These are phyloP conservation scores for Populus pruinosa DNA, from an alignment of 345 rosid genomes.

Conservation along the genomic window DNA sequence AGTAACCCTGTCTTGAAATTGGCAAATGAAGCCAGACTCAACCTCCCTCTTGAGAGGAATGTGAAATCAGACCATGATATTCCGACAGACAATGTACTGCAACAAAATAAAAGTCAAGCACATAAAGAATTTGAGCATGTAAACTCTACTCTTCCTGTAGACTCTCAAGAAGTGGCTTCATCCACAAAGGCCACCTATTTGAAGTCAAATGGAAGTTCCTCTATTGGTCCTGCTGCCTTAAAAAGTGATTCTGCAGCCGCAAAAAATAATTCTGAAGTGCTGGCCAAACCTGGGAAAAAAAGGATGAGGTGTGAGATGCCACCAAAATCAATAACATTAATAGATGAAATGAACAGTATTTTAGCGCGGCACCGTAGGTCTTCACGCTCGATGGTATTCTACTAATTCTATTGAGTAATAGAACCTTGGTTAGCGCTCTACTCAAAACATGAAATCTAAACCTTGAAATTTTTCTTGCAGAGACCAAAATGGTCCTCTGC, in stretches of 20 bases:
- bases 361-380: slow-evolving; percentile 48
- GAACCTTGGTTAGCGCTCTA: slow-evolving; percentile 7
- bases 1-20: slow-evolving; percentile 31
- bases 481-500: slow-evolving; percentile 75
- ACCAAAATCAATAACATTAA: slow-evolving; percentile 64
- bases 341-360: slow-evolving; percentile 61
- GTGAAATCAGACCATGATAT: slow-evolving; percentile 18
- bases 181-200: slow-evolving; percentile 5
- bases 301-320: slow-evolving; percentile 64
- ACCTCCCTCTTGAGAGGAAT: slow-evolving; percentile 23
- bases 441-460: slow-evolving; percentile 7
- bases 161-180: slow-evolving; percentile 13
- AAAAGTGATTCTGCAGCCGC: slow-evolving; percentile 14
- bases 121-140: slow-evolving; percentile 11
- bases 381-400: slow-evolving; percentile 69
- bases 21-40: slow-evolving; percentile 16
- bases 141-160: slow-evolving; percentile 5
- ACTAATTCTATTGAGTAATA: neutral
- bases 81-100: slow-evolving; percentile 6
- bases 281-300: slow-evolving; percentile 36
- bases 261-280: slow-evolving; percentile 24
- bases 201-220: slow-evolving; percentile 31
- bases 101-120: slow-evolving; percentile 14
- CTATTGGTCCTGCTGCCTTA: slow-evolving; percentile 14
- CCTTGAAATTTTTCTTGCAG: slow-evolving; percentile 35